A percentile compares a stretch with the other conserved stretches of the same genome.
phyloP scores from a whole-genome alignment of 2,329 filamentous ascomycete genomes.

The Talaromyces rugulosus region DNA sequence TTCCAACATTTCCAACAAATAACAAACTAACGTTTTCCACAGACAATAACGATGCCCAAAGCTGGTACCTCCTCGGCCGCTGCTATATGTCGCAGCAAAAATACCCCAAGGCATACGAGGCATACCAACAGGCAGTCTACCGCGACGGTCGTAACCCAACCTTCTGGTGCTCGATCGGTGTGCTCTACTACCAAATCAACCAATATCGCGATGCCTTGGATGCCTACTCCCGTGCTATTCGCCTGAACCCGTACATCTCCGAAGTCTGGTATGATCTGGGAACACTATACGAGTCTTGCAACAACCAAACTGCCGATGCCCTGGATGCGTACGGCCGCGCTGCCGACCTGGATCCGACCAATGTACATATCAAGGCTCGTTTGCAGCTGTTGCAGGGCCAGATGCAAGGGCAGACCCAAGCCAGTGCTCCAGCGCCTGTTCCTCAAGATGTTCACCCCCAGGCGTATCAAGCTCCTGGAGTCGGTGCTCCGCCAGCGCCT shows the following conservation, averaged over 20 bases:
- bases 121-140: slow-evolving; percentile 97
- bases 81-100: slow-evolving; percentile 99
- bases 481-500: slow-evolving; percentile 77
- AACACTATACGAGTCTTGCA: slow-evolving; percentile 96
- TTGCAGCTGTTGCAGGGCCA: slow-evolving; percentile 79
- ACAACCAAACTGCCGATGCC: slow-evolving; percentile 96
- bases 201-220: slow-evolving; percentile 97
- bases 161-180: slow-evolving; percentile 99
- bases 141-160: slow-evolving; percentile 96
- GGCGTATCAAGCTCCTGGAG: slow-evolving; percentile 78
- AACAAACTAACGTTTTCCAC: not conserved
- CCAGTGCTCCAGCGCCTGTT: slow-evolving; percentile 64
- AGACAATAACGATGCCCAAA: slow-evolving; percentile 95
- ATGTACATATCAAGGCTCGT: slow-evolving; percentile 94
- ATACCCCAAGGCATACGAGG: slow-evolving; percentile 97
- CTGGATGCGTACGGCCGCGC: slow-evolving; percentile 93
- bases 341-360: slow-evolving; percentile 86
- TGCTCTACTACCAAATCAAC: slow-evolving; percentile 99
- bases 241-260: slow-evolving; percentile 94
- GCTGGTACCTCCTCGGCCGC: slow-evolving; percentile 94
- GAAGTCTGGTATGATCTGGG: slow-evolving; percentile 99
- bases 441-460: slow-evolving; percentile 96
- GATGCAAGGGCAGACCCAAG: slow-evolving; percentile 66
- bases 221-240: slow-evolving; percentile 93
- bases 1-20: not conserved